Evolutionary conservation across 2,329 filamentous ascomycete genomes (phyloP), one percentile per base, ranked within the genome.

Genomic region (Thelonectria rubi): DNA sequence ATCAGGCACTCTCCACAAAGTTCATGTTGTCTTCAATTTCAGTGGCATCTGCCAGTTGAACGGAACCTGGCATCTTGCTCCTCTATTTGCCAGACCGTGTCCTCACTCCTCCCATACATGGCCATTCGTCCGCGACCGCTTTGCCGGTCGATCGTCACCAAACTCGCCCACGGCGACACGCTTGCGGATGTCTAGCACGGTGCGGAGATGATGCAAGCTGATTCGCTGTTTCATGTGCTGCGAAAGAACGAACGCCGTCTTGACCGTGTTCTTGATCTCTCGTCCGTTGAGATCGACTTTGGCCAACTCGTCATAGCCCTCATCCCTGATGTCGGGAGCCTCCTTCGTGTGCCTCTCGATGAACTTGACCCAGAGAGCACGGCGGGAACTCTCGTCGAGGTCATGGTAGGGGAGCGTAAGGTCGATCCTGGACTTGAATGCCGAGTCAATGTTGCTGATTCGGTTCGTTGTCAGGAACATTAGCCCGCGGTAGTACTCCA

Each of bases 381-480:
- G 42, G 3, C 56, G 48, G 3, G 30, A 11, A 5, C 30, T 3
- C n/a, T 12, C 21, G 5, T 30, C 24, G 6, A 61, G 47, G 5
- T 51, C 45, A 1, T n/a, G 10, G 34, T 79, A 81, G 56, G 75
- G 75, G 0, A 80, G 67, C 20, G 67, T 73, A 5, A 78, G 64
- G 56, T 80, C 76, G 17, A 81, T 73, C 0, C 79, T 71, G 0
- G 78, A 80, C 37, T 70, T 69, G 63, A 46, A 26, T 24, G 43
- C 43, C 10, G 18, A 77, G 58, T 82, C 80, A 15, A 82, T 73
- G 5, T 68, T 67, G 1, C 77, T 77, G 2, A 80, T 76, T 4
- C 79, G 75, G 65, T 82, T 82, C 5, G 80, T 82, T 0, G 80
- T 82, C 10, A 82, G 70, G 67, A 78, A 79, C 1, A 80, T 65